Conservation (phyloP, 2,329 filamentous ascomycete species). For the Pseudovirgaria hyperparasitica region DNA sequence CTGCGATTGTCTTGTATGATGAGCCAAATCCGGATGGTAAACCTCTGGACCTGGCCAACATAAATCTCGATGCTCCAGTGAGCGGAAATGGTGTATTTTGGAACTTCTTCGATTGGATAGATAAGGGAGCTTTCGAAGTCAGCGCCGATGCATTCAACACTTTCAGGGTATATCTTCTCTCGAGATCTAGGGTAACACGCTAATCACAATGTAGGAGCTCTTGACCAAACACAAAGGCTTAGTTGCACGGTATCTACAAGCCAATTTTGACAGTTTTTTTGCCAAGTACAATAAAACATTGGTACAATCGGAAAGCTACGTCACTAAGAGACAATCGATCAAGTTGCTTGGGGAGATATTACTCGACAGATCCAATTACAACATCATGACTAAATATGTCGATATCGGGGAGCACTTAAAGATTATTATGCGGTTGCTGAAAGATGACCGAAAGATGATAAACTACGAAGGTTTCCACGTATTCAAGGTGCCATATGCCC, state of each 20-base stretch:
- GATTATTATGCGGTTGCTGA: conserved; percentile 92
- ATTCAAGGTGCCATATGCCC: conserved; percentile 56
- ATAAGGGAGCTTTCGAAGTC: conserved; percentile 91
- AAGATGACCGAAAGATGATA: conserved; percentile 96
- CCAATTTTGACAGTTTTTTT: conserved; percentile 92
- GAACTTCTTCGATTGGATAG: conserved; percentile 95
- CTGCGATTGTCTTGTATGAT: conserved; percentile 85
- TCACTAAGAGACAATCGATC: conserved; percentile 95
- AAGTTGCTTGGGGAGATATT: conserved; percentile 93
- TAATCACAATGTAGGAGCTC: conserved; percentile 70
- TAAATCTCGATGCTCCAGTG: conserved; percentile 64
- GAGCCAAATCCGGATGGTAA: conserved; percentile 63
- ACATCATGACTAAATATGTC: conserved; percentile 95
- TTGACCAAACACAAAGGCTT: conserved; percentile 88
- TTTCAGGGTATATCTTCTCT: conserved; percentile 70
- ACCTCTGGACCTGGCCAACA: conserved; percentile 61
- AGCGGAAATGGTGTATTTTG: conserved; percentile 82
- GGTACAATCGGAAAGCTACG: conserved; percentile 87
- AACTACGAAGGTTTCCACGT: conserved; percentile 99
- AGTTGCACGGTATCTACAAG: conserved; percentile 73
- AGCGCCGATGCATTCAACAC: conserved; percentile 96
- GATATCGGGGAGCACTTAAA: conserved; percentile 93
- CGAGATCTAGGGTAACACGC: conserved; percentile 9
- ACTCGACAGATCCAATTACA: conserved; percentile 90
- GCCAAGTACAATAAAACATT: conserved; percentile 75